These are phyloP conservation scores for Eimeria maxima DNA, from an alignment of 169 alveolate species.

Conservation along the genomic window DNA sequence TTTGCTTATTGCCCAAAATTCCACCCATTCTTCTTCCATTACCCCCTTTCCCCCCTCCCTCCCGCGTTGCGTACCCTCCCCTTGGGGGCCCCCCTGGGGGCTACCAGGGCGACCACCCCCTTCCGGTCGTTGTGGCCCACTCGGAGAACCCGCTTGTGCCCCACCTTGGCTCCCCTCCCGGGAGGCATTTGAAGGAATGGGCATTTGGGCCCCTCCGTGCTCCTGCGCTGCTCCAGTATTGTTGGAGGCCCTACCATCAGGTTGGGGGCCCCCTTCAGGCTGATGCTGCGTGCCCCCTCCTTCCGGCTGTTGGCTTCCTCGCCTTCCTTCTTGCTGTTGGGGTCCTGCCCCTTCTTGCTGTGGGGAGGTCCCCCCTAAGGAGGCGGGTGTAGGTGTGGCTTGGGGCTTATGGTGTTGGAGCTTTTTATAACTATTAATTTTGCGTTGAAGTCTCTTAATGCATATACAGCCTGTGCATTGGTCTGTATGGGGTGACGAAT, in stretches of 20 bases:
- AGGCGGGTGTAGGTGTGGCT: not conserved
- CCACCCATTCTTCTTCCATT: not conserved
- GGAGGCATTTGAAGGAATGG: too few relatives aligned
- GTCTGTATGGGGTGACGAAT: not conserved
- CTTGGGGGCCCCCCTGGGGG: not conserved
- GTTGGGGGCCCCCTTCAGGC: not conserved
- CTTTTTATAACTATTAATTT: not conserved
- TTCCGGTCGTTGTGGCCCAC: too few relatives aligned
- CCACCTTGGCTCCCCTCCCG: too few relatives aligned
- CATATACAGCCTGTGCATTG: not conserved
- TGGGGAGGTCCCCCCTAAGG: not conserved
- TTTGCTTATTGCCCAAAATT: not conserved
- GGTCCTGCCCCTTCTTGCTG: slow-evolving; percentile 7
- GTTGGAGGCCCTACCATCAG: too few relatives aligned
- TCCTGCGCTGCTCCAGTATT: too few relatives aligned
- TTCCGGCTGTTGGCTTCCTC: too few relatives aligned
- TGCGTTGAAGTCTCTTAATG: not conserved
- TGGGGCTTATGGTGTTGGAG: not conserved
- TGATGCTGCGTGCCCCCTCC: too few relatives aligned
- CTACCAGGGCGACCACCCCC: not conserved
- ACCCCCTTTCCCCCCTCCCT: not conserved
- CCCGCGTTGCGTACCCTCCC: not conserved
- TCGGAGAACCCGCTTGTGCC: too few relatives aligned
- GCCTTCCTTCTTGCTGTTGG: too few relatives aligned
- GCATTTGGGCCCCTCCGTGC: too few relatives aligned